Percentiles rank a stretch among this genome's conserved stretches.
These are phyloP conservation scores for Alternaria consortialis DNA, from an alignment of 2,329 filamentous ascomycete species.

Conservation along the genomic window DNA sequence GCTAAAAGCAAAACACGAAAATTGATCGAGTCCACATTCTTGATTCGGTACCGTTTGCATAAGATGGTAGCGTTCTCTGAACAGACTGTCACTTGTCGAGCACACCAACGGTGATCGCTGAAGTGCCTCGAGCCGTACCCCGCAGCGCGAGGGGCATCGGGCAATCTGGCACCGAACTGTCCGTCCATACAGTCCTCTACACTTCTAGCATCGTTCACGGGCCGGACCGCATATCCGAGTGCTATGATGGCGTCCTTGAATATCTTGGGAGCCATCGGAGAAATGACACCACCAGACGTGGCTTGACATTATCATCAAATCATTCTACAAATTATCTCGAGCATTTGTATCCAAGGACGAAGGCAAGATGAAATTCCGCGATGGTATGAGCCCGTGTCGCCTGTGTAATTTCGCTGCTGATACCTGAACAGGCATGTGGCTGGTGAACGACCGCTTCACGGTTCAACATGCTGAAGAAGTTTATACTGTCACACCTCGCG, in stretches of 20 bases:
- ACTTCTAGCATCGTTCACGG: slow-evolving; percentile 15
- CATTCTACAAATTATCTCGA: not conserved
- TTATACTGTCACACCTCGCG: slow-evolving; percentile 60
- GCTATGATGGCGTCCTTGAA: slow-evolving; percentile 6
- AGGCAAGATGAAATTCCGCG: slow-evolving; percentile 66
- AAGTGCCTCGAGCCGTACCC: slow-evolving; percentile 11
- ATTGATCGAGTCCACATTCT: not conserved
- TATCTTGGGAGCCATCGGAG: not conserved
- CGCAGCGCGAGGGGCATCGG: slow-evolving; percentile 27
- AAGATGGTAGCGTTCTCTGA: not conserved
- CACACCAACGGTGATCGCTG: not conserved
- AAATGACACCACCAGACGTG: slow-evolving; percentile 1
- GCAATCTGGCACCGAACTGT: slow-evolving; percentile 29
- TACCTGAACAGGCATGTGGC: slow-evolving; percentile 65
- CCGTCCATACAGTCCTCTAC: slow-evolving; percentile 28
- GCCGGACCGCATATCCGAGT: slow-evolving; percentile 32
- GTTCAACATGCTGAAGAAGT: slow-evolving; percentile 74
- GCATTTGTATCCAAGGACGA: not conserved
- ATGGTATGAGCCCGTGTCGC: slow-evolving; percentile 54
- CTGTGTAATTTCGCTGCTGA: slow-evolving; percentile 16
- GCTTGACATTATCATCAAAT: not conserved
- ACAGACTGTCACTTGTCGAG: not conserved
- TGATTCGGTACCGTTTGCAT: not conserved
- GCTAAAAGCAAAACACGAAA: not conserved
- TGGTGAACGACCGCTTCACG: slow-evolving; percentile 67